Base-by-base conservation (phyloP, 495 filamentous ascomycete genomes). In the Xeromyces bisporus region DNA sequence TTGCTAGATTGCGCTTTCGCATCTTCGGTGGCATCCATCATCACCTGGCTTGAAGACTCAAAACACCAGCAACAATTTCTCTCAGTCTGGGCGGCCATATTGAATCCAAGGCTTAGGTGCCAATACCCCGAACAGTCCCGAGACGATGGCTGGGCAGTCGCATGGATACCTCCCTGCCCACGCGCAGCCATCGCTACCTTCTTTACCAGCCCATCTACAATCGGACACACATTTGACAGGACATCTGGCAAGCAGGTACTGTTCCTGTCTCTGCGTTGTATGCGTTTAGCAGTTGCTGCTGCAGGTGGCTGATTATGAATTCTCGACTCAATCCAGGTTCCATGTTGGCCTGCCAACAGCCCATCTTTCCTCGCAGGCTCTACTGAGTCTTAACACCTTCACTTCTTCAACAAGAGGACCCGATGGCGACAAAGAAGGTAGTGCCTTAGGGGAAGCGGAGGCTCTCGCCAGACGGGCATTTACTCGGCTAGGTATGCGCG, bases 221-320 rank as follows among this genome's bases (percentile, higher is more conserved):
- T 93, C 86, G 33, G 89, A 96, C 56, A 94, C 87, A 25, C 82
- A 93, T 50, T 60, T 96, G 39, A 97, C 89, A 2, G 82, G 86
- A 18, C 89, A 97, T 56, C 68, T 97, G 15, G 89, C 89, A 32
- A 93, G 85, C 54, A 80, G 89, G 64, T 69, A 58, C 28, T 37
- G 2, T 16, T 33, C 9, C 33, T 29, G 8, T 18, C 23, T 21
- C 21, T 15, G n/a, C n/a, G n/a, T n/a, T 20, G 4, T 14, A 14
- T 18, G 29, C 6, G 14, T 20, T 6, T 14, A 15, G 17, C 18
- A 18, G 34, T 20, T n/a, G 6, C 23, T 25, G 9, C 33, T 7
- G 15, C 5, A 21, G 20, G 9, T 41, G 12, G 25, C 47, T 49
- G 43, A 55, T n/a, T n/a, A n/a, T n/a, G n/a, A n/a, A n/a, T n/a